Evolutionary conservation across 108 stramenopile species (phyloP).

Genomic region (Cyclotella distinguenda): DNA sequence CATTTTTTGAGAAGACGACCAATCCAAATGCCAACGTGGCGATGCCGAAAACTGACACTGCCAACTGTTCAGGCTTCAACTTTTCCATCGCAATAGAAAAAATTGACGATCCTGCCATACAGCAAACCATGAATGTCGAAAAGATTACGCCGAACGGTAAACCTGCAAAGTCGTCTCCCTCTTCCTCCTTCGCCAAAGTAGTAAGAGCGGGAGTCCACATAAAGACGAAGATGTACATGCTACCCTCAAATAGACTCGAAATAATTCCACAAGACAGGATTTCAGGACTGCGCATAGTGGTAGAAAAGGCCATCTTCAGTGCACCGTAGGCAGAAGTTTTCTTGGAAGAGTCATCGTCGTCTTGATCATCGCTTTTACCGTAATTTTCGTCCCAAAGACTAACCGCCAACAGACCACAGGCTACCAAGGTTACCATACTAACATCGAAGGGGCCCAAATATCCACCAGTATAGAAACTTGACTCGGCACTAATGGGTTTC

Average conservation of each 20-base stretch:
- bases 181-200: conserved; percentile 41
- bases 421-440: conserved; percentile 72
- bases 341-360: conserved; percentile 28
- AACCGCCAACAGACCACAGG: conserved; percentile 69
- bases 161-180: conserved; percentile 48
- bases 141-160: conserved; percentile 94
- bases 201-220: conserved; percentile 95
- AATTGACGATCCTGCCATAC: conserved; percentile 88
- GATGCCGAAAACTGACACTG: conserved; percentile 63
- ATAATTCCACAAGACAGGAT: conserved; percentile 85
- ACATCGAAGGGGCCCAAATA: conserved; percentile 94
- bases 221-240: conserved; percentile 95
- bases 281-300: conserved; percentile 63
- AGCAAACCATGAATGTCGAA: conserved; percentile 94
- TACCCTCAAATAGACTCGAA: conserved; percentile 91
- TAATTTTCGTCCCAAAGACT: conserved; percentile 96
- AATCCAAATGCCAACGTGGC: conserved; percentile 63
- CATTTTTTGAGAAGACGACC: conserved; percentile 54
- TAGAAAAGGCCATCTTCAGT: conserved; percentile 57
- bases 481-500: conserved; percentile 28
- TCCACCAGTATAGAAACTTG: conserved; percentile 71
- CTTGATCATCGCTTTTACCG: conserved; percentile 53
- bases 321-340: conserved; percentile 25
- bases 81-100: conserved; percentile 79
- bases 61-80: conserved; percentile 65